Evolutionary conservation across 1,139 yeast genomes (phyloP).

Genomic region (Yamadazyma diospyri): DNA sequence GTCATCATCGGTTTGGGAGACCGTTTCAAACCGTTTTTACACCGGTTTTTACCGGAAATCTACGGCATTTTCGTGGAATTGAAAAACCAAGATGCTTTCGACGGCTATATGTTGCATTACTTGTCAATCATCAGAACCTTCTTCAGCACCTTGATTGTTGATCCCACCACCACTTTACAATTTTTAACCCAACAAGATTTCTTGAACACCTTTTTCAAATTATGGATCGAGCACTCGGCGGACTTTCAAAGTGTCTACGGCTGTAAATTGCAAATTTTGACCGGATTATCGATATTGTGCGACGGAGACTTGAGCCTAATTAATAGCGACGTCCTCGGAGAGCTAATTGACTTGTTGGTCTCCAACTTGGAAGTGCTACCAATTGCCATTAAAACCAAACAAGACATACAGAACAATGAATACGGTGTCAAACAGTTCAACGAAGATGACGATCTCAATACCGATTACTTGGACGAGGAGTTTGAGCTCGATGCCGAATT

Average conservation of each 20-base stretch:
- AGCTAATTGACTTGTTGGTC: slow-evolving; percentile 38
- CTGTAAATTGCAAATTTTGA: slow-evolving; percentile 50
- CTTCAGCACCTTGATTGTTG: slow-evolving; percentile 39
- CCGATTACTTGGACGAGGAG: slow-evolving; percentile 35
- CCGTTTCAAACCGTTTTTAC: slow-evolving; percentile 30
- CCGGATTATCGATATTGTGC: slow-evolving; percentile 32
- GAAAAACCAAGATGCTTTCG: slow-evolving; percentile 41
- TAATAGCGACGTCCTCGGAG: slow-evolving; percentile 36
- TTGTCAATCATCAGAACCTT: slow-evolving; percentile 44
- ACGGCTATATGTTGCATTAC: slow-evolving; percentile 47
- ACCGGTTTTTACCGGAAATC: slow-evolving; percentile 35
- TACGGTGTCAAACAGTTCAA: slow-evolving; percentile 25
- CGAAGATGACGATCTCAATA: slow-evolving; percentile 23
- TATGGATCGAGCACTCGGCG: slow-evolving; percentile 48
- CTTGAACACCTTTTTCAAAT: slow-evolving; percentile 35
- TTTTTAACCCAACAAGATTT: slow-evolving; percentile 37
- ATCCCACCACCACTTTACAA: slow-evolving; percentile 36
- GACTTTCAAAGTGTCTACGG: slow-evolving; percentile 56
- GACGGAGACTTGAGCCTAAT: slow-evolving; percentile 27
- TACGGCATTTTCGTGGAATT: slow-evolving; percentile 32
- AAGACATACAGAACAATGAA: slow-evolving; percentile 39
- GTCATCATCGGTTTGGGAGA: slow-evolving; percentile 35
- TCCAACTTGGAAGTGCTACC: slow-evolving; percentile 45
- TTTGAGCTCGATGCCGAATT: slow-evolving; percentile 50
- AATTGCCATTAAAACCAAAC: slow-evolving; percentile 43